phyloP scores from a whole-genome alignment of 2,329 filamentous ascomycete species.

The Ophiosphaerella korrae region DNA sequence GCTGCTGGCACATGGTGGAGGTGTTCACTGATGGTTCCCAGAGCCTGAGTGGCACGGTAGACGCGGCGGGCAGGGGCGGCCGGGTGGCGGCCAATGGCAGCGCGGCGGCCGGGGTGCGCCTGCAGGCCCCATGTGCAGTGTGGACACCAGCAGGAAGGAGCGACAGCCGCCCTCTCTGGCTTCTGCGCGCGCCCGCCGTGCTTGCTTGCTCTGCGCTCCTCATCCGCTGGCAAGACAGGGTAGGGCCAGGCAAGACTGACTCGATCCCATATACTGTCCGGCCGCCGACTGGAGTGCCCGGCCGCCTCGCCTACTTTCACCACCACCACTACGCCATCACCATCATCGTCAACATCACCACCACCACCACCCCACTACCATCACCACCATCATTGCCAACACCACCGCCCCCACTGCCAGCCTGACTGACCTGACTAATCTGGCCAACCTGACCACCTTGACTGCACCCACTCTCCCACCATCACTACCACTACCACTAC shows the following conservation, averaged over 20 bases:
- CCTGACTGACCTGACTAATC: no score
- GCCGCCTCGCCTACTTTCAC: constrained; percentile 17
- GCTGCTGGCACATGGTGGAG: constrained; percentile 26
- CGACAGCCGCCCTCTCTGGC: constrained; percentile 35
- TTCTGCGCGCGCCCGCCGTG: constrained; percentile 9
- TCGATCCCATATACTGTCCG: constrained; percentile 35
- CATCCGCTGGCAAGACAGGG: constrained; percentile 26
- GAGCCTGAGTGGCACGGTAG: constrained; percentile 24
- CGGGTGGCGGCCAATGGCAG: constrained; percentile 18
- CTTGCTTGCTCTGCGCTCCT: constrained; percentile 17
- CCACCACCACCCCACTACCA: no score
- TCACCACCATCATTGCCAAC: no score
- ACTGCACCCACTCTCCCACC: constrained; percentile 20
- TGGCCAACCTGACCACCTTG: no score
- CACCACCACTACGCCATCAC: constrained; percentile 2
- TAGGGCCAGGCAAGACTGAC: no score
- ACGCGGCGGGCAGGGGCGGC: constrained; percentile 27
- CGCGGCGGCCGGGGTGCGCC: constrained; percentile 4
- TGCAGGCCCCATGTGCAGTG: not conserved
- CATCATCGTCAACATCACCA: no score
- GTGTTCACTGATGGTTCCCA: constrained; percentile 24
- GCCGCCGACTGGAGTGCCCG: constrained; percentile 29
- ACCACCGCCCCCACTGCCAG: no score
- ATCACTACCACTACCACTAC: no score
- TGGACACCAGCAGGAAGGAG: constrained; percentile 15